Conservation (phyloP, 2,329 filamentous ascomycete genomes). For the Akanthomyces muscarius region DNA sequence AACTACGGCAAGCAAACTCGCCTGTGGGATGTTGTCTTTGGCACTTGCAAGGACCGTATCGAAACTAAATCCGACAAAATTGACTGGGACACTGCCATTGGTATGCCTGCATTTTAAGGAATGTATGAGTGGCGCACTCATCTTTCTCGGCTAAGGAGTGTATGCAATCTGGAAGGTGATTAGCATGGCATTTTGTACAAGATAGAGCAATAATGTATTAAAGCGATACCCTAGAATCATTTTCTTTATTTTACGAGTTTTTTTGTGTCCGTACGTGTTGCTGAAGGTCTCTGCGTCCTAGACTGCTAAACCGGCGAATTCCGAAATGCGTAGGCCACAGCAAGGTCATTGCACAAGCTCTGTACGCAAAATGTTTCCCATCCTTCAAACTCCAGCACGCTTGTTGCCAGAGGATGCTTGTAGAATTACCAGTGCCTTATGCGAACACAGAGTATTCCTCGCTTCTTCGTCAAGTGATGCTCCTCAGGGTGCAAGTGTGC, state of each 20-base stretch:
- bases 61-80: constrained; percentile 7
- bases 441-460: no score
- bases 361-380: no score
- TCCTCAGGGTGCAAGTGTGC: neutral
- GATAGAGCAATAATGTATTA: neutral
- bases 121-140: no score
- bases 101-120: constrained; percentile 6
- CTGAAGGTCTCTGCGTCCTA: no score
- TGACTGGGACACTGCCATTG: constrained; percentile 16
- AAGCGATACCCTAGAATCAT: neutral
- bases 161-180: neutral
- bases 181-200: neutral
- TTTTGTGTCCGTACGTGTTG: no score
- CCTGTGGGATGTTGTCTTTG: constrained; percentile 17
- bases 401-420: no score
- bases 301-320: no score
- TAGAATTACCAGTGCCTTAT: no score
- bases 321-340: no score
- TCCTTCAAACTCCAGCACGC: no score
- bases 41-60: constrained; percentile 16
- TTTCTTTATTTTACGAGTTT: neutral
- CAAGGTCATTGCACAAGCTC: no score
- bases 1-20: constrained; percentile 19
- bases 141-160: neutral
- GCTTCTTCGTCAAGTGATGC: neutral